Percentiles rank a stretch among this genome's conserved stretches.
Conservation (phyloP, 2,329 filamentous ascomycete genomes). For the Alternaria brassicicola region DNA sequence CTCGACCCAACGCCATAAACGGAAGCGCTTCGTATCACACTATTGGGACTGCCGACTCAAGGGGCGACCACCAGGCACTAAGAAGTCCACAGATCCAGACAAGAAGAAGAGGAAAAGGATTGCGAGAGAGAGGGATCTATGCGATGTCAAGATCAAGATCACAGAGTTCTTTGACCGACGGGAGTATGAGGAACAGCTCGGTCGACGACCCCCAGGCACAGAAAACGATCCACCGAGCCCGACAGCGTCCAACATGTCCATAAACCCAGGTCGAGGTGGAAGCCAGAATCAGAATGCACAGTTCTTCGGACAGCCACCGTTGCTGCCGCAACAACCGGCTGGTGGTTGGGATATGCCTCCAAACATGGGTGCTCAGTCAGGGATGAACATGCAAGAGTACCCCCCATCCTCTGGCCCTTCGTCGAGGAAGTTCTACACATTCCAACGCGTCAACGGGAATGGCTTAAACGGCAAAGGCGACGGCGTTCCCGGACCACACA, state of each 20-base stretch:
- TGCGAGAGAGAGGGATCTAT: conserved; percentile 77
- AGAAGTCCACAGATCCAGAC: conserved; percentile 77
- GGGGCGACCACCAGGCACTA: conserved; percentile 77
- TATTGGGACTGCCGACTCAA: conserved; percentile 87
- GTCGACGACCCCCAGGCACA: conserved; percentile 31
- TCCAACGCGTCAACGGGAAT: conserved; percentile 79
- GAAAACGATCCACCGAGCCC: conserved; percentile 18
- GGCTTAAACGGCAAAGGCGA: conserved; percentile 75
- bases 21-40: conserved; percentile 80
- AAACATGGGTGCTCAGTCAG: conserved; percentile 19
- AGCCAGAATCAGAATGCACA: conserved; percentile 19
- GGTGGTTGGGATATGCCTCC: conserved; percentile 34
- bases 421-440: conserved; percentile 63
- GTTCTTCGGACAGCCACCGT: conserved; percentile 31
- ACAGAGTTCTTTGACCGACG: conserved; percentile 74
- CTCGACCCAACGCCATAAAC: conserved; percentile 80
- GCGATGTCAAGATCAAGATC: conserved; percentile 86
- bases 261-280: not conserved
- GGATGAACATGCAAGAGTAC: conserved; percentile 24
- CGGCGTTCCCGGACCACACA: conserved; percentile 73
- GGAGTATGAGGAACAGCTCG: conserved; percentile 44
- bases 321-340: conserved; percentile 22
- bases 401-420: conserved; percentile 10
- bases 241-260: conserved; percentile 6
- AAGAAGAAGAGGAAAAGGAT: conserved; percentile 83